Conservation (phyloP, 2,329 filamentous ascomycete species). For the Aspergillus sojae region DNA sequence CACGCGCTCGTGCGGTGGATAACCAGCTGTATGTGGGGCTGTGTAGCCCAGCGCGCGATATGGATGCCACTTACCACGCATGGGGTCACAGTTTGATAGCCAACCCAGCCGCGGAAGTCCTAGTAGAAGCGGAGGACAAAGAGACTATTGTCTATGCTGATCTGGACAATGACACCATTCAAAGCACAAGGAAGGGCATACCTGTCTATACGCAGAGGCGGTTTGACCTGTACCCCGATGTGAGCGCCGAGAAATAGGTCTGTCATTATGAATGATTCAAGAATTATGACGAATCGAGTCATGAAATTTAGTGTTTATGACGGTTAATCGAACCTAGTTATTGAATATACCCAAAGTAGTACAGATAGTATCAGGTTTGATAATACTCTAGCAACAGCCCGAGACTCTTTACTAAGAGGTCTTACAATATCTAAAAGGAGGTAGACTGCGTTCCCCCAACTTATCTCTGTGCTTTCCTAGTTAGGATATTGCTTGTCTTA, state of each 20-base stretch:
- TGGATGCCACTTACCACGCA: conserved; percentile 76
- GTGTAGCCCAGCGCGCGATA: conserved; percentile 86
- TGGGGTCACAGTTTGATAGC: conserved; percentile 90
- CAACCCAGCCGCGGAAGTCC: conserved; percentile 82
- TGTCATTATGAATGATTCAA: neutral
- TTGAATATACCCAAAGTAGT: neutral
- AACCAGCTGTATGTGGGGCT: conserved; percentile 93
- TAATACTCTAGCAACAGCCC: neutral
- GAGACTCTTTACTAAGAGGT: neutral
- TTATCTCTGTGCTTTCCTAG: no score
- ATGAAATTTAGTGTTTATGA: neutral
- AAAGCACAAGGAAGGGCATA: conserved; percentile 77
- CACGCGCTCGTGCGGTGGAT: conserved; percentile 81
- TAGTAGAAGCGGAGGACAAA: conserved; percentile 75
- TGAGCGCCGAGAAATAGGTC: conserved; percentile 59
- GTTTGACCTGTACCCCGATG: conserved; percentile 94
- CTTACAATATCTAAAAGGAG: neutral
- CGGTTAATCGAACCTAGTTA: neutral
- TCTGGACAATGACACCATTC: conserved; percentile 68
- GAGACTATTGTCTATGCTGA: conserved; percentile 78
- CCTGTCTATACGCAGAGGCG: conserved; percentile 81
- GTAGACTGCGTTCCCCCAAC: no score
- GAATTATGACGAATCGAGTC: neutral
- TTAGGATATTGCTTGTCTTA: no score
- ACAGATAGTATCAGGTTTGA: neutral